A percentile compares a stretch with the other conserved stretches of the same genome.
phyloP scores from a whole-genome alignment of 768 basidiomycete species.

The Kwoniella sp. region DNA sequence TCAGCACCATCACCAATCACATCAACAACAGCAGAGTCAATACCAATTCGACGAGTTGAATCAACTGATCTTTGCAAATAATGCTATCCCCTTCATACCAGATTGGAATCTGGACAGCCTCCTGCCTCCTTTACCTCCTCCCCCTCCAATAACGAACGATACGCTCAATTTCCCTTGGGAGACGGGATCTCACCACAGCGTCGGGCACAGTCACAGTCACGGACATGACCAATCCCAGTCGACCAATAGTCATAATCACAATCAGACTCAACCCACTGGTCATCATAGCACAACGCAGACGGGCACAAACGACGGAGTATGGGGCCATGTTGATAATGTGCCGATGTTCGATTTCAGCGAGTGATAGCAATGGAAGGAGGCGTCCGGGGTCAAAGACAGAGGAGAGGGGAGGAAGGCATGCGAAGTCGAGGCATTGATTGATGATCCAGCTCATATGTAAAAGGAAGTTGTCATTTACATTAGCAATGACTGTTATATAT shows the following conservation, averaged over 20 bases:
- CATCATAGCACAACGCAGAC: not conserved
- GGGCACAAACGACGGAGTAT: not conserved
- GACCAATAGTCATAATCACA: no score
- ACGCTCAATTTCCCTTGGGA: not conserved
- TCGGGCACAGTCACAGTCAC: no score
- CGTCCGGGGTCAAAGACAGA: no score
- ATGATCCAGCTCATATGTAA: no score
- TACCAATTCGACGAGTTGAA: constrained; percentile 16
- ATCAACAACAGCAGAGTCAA: not conserved
- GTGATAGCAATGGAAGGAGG: not conserved
- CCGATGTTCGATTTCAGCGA: constrained; percentile 4
- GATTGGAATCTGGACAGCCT: constrained; percentile 20
- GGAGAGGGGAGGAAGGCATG: no score
- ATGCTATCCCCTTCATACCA: constrained; percentile 24
- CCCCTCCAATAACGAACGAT: not conserved
- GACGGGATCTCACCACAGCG: not conserved
- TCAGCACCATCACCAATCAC: not conserved
- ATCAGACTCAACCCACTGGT: no score
- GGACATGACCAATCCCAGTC: no score
- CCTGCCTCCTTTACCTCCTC: not conserved
- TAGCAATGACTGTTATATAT: no score
- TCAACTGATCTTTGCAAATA: constrained; percentile 20
- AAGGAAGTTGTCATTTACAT: no score
- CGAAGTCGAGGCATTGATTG: no score
- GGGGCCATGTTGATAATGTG: not conserved